phyloP scores from a whole-genome alignment of 169 alveolate genomes.

The Pseudocohnilembus persalinus region DNA sequence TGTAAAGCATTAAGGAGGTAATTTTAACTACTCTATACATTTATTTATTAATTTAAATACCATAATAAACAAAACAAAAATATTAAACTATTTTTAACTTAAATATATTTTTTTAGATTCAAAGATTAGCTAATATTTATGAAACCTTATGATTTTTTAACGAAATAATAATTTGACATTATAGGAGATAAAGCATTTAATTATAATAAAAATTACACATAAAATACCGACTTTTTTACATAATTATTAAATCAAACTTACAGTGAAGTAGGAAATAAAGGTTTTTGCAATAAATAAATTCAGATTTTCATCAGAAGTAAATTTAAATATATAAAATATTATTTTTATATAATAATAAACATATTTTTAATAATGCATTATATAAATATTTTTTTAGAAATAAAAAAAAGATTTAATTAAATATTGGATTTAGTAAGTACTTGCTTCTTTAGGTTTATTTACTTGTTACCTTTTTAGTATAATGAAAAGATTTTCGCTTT shows the following conservation, averaged over 20 bases:
- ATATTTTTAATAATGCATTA: neutral
- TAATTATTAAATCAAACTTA: too few relatives aligned
- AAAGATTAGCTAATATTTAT: neutral
- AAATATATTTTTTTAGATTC: neutral
- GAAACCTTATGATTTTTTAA: neutral
- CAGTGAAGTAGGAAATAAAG: neutral
- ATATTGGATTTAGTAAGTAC: neutral
- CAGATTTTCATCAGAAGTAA: neutral
- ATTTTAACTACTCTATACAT: too few relatives aligned
- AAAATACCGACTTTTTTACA: neutral
- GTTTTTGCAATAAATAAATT: neutral
- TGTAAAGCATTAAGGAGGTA: neutral
- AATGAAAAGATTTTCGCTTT: neutral
- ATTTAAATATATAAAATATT: too few relatives aligned
- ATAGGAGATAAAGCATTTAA: neutral
- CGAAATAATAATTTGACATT: neutral
- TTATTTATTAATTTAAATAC: too few relatives aligned
- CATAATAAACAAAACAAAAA: too few relatives aligned
- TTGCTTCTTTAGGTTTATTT: neutral
- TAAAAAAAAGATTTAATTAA: neutral
- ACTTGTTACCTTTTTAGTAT: neutral
- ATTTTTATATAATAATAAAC: neutral
- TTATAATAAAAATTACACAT: too few relatives aligned
- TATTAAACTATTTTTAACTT: too few relatives aligned
- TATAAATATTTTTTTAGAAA: neutral